A percentile compares a stretch with the other conserved stretches of the same genome.
Evolutionary conservation across 345 rosid genomes (phyloP).

Genomic region (Acer saccharum): DNA sequence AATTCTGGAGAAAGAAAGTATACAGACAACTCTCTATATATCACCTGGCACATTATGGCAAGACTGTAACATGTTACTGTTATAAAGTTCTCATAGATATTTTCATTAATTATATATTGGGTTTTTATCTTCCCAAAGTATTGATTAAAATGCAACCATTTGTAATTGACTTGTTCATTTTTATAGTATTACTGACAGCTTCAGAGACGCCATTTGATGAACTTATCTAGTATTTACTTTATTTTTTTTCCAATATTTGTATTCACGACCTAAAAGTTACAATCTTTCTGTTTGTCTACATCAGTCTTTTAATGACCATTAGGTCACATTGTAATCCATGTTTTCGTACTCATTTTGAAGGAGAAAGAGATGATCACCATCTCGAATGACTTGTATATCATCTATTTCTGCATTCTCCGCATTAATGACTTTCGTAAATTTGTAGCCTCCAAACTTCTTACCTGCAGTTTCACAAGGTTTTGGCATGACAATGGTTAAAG

Average conservation of each 20-base stretch:
- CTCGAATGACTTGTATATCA: constrained; percentile 77
- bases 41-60: not conserved
- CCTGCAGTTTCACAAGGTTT: constrained; percentile 64
- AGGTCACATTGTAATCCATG: constrained; percentile 25
- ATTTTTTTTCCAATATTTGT: constrained; percentile 15
- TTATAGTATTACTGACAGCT: constrained; percentile 16
- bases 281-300: constrained; percentile 24
- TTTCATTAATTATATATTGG: constrained; percentile 10
- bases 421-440: constrained; percentile 52
- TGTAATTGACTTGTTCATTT: constrained; percentile 24
- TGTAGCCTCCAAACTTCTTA: constrained; percentile 70
- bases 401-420: constrained; percentile 81
- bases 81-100: not conserved
- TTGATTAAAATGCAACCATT: constrained; percentile 19
- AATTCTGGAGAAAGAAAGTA: constrained; percentile 11
- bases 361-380: constrained; percentile 89
- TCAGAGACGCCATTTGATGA: constrained; percentile 14
- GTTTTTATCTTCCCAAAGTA: constrained; percentile 12
- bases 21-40: not conserved
- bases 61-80: constrained; percentile 21
- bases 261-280: constrained; percentile 36
- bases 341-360: constrained; percentile 42
- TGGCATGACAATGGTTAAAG: constrained; percentile 32
- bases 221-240: constrained; percentile 16
- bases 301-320: constrained; percentile 13